These are phyloP conservation scores for Eucalyptus cloeziana DNA, from an alignment of 345 rosid species.

Conservation along the genomic window DNA sequence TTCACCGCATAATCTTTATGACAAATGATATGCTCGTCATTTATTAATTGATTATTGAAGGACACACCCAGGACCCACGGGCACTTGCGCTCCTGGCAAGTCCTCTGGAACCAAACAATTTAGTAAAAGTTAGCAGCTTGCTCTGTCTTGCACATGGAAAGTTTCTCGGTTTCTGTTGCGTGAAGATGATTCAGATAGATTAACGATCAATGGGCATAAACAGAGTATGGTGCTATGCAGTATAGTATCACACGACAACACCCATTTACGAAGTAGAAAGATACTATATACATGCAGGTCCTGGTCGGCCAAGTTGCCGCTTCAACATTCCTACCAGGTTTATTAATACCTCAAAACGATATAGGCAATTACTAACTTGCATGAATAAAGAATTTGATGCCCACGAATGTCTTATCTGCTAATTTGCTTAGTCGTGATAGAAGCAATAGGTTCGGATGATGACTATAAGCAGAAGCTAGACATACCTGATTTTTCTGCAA, in stretches of 20 bases:
- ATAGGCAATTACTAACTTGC: not conserved
- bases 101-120: not conserved
- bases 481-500: slow-evolving; percentile 9
- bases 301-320: not conserved
- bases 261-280: not conserved
- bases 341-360: not conserved
- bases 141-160: not conserved
- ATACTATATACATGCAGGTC: not conserved
- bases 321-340: not conserved
- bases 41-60: not conserved
- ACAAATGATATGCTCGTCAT: not conserved
- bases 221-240: not conserved
- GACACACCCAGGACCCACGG: not conserved
- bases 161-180: not conserved
- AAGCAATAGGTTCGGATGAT: not conserved
- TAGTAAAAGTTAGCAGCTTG: not conserved
- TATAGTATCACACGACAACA: not conserved
- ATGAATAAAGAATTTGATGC: not conserved
- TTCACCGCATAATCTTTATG: not conserved
- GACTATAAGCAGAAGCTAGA: not conserved
- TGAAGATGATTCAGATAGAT: not conserved
- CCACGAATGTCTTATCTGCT: not conserved
- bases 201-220: not conserved
- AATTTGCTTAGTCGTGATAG: not conserved
- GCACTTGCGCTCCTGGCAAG: not conserved